phyloP scores from a whole-genome alignment of 192 early-diverging fungal genomes.

The Allomyces arbusculus region DNA sequence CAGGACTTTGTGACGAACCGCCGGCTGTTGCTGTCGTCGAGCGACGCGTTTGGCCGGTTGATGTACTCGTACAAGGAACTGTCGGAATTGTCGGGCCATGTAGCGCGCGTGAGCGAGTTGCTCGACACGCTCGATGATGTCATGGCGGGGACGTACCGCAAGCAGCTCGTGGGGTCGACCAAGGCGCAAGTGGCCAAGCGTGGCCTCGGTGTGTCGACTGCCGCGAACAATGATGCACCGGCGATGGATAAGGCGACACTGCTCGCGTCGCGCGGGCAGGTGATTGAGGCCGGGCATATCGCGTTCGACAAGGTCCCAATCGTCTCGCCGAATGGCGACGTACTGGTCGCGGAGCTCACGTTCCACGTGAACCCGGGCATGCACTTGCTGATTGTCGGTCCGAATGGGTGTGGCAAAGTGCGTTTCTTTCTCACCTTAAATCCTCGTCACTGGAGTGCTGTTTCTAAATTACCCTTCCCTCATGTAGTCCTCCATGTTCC shows the following conservation, averaged over 20 bases:
- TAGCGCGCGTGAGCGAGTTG: conserved; percentile 60
- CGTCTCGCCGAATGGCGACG: conserved; percentile 85
- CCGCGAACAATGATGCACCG: conserved; percentile 3
- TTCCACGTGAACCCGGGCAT: conserved; percentile 80
- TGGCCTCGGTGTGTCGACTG: conserved; percentile 18
- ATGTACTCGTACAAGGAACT: conserved; percentile 93
- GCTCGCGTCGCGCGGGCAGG: conserved; percentile 37
- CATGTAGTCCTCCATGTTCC: conserved; percentile 62
- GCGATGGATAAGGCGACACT: conserved; percentile 30
- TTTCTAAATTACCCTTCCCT: background rate
- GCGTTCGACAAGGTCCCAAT: conserved; percentile 82
- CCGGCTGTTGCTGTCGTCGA: conserved; percentile 47
- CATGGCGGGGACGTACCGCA: conserved; percentile 52
- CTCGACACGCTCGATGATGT: conserved; percentile 77
- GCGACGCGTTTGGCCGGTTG: conserved; percentile 61
- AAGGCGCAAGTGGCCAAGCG: conserved; percentile 8
- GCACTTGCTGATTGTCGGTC: conserved; percentile 81
- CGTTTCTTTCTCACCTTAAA: background rate
- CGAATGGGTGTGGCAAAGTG: conserved; percentile 80
- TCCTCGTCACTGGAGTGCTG: background rate
- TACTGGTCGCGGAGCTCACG: conserved; percentile 59
- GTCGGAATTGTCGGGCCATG: conserved; percentile 84
- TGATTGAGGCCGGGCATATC: conserved; percentile 59
- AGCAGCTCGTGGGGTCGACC: conserved; percentile 28
- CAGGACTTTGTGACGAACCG: conserved; percentile 56